Base-by-base conservation (phyloP, 192 early-diverging fungal species). In the Backusella psychrophila region DNA sequence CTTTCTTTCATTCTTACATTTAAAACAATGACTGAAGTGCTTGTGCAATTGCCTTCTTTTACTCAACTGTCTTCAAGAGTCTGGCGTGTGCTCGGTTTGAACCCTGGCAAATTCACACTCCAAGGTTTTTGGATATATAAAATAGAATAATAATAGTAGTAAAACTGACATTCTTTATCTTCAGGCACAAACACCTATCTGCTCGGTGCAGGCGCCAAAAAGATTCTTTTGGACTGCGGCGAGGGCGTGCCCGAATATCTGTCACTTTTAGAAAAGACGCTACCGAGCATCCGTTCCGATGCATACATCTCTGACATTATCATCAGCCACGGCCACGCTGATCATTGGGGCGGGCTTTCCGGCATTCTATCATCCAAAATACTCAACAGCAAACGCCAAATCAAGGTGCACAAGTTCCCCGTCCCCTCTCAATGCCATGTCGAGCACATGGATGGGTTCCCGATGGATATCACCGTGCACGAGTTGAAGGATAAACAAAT, bases 161-260 rank as follows among this genome's bases (percentile, higher is more conserved):
- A n/a, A n/a, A 33, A 33, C 33, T 33, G 33, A 33, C 33, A 33
- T 33, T 33, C 33, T 33, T 33, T 39, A 39, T 39, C 36, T 12
- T 39, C 38, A 39, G 89, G 88, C 34, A 95, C 96, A 56, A 97
- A 97, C 80, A 95, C 92, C 0, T 97, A 96, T 74, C 38, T 97
- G 11, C 81, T 97, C 42, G 96, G 96, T 29, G 84, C 83, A n/a
- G 96, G 96, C 1, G 31, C 80, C 17, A 78, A 81, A 46, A 90
- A 93, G 53, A 72, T 94, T 4, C 84, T 97, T 4, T 76, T 97
- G 0, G 96, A 96, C 71, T 90, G 92, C 4, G 94, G 94, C 39
- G 91, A 94, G 49, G 96, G 96, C 26, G 81, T 91, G 19, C 86
- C 92, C 0, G 90, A 86, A 23, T 97, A 93, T 80, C 77, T 88